Evolutionary conservation across 495 filamentous ascomycete genomes (phyloP).

Genomic region (Neurospora sp.): DNA sequence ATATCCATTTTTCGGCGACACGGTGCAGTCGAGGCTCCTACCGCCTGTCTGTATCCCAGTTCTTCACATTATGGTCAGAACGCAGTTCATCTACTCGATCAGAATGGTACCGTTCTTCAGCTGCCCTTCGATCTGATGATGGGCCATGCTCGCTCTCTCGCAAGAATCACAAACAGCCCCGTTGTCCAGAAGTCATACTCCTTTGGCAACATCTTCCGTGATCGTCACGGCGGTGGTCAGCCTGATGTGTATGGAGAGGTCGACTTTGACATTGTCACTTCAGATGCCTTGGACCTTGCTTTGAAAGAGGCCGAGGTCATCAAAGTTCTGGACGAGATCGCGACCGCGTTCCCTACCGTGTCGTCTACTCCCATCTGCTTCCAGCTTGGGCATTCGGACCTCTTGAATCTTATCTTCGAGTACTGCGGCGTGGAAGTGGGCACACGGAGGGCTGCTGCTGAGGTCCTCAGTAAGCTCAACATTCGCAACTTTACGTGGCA

Average conservation of each 20-base stretch:
- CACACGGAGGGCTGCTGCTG: slow-evolving; percentile 63
- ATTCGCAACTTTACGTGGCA: slow-evolving; percentile 73
- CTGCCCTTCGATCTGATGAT: slow-evolving; percentile 86
- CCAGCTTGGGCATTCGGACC: slow-evolving; percentile 79
- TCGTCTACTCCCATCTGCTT: slow-evolving; percentile 71
- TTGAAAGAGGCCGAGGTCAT: slow-evolving; percentile 90
- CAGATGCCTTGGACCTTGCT: slow-evolving; percentile 69
- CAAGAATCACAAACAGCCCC: slow-evolving; percentile 48
- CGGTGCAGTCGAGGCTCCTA: slow-evolving; percentile 73
- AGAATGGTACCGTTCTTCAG: slow-evolving; percentile 75
- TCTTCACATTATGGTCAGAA: slow-evolving; percentile 62
- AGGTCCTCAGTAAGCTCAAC: slow-evolving; percentile 80
- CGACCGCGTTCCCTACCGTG: slow-evolving; percentile 69
- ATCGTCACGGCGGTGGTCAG: slow-evolving; percentile 60
- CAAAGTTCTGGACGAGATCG: slow-evolving; percentile 87
- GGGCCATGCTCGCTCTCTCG: slow-evolving; percentile 78
- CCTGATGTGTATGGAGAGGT: slow-evolving; percentile 79
- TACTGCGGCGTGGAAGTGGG: slow-evolving; percentile 67
- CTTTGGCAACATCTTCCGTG: slow-evolving; percentile 84
- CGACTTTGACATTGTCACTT: slow-evolving; percentile 87
- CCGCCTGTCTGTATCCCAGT: slow-evolving; percentile 68
- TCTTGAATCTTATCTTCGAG: slow-evolving; percentile 77
- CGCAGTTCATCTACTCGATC: slow-evolving; percentile 67
- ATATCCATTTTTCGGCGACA: slow-evolving; percentile 78
- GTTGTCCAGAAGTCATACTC: slow-evolving; percentile 69